phyloP scores from a whole-genome alignment of 2,329 filamentous ascomycete genomes.

The Xylaria sp. region DNA sequence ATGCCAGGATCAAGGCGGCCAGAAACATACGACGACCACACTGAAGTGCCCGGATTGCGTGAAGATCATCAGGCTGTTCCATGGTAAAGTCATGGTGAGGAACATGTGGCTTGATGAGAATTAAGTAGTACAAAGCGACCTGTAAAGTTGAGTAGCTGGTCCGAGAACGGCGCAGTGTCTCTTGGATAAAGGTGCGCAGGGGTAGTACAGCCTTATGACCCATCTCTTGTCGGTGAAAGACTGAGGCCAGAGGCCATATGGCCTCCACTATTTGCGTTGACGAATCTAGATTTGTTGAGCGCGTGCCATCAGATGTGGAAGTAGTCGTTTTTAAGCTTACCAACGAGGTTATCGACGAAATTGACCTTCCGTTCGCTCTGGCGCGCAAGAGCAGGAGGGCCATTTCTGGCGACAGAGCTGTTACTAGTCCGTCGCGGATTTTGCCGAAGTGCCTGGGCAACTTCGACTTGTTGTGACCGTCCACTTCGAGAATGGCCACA shows the following conservation, averaged over 20 bases:
- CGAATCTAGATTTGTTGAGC: slow-evolving; percentile 75
- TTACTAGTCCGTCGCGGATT: slow-evolving; percentile 69
- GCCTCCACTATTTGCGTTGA: slow-evolving; percentile 97
- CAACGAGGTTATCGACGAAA: slow-evolving; percentile 96
- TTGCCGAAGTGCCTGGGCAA: slow-evolving; percentile 72
- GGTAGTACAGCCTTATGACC: slow-evolving; percentile 84
- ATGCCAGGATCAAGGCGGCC: slow-evolving; percentile 91
- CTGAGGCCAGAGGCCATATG: slow-evolving; percentile 93
- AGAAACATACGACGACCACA: slow-evolving; percentile 98
- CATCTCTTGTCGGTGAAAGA: slow-evolving; percentile 77
- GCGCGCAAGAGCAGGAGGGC: slow-evolving; percentile 80
- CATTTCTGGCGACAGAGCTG: slow-evolving; percentile 65
- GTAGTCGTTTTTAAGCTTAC: slow-evolving; percentile 72
- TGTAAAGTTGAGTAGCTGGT: slow-evolving; percentile 98
- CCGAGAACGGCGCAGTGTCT: slow-evolving; percentile 92
- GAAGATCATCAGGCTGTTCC: slow-evolving; percentile 81
- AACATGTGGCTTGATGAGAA: slow-evolving; percentile 91
- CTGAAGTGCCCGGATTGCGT: slow-evolving; percentile 82
- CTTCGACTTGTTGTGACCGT: slow-evolving; percentile 54
- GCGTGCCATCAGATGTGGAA: slow-evolving; percentile 36
- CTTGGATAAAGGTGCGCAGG: slow-evolving; percentile 95
- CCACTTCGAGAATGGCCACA: slow-evolving; percentile 47
- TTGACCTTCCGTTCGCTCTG: slow-evolving; percentile 93
- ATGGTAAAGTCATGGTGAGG: slow-evolving; percentile 85
- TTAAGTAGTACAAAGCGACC: slow-evolving; percentile 94